Evolutionary conservation across 2,329 filamentous ascomycete genomes (phyloP).

Genomic region (Boeremia exigua): DNA sequence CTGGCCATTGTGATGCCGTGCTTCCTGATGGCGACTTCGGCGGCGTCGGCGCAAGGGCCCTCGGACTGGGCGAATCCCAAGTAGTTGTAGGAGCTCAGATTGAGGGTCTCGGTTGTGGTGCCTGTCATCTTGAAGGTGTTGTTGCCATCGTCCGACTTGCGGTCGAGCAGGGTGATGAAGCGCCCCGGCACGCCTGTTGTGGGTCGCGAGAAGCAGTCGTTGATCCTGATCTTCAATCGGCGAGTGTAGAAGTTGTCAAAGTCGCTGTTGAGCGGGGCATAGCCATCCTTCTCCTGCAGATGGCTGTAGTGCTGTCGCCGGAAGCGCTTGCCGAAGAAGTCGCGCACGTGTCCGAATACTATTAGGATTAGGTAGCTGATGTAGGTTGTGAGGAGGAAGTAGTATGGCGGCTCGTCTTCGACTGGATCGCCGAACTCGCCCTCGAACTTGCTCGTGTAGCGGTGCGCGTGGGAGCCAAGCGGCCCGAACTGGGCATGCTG

Average conservation of each 20-base stretch:
- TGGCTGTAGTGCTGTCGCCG: constrained; percentile 85
- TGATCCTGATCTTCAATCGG: constrained; percentile 89
- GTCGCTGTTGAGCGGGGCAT: constrained; percentile 94
- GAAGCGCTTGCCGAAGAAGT: constrained; percentile 98
- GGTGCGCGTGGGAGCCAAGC: constrained; percentile 77
- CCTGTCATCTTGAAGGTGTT: constrained; percentile 87
- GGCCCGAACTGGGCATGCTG: constrained; percentile 92
- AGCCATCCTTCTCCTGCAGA: constrained; percentile 82
- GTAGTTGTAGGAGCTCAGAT: constrained; percentile 99
- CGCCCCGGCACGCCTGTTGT: constrained; percentile 93
- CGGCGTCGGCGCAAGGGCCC: constrained; percentile 91
- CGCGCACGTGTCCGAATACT: constrained; percentile 90
- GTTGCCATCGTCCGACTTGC: constrained; percentile 90
- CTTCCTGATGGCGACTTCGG: constrained; percentile 82
- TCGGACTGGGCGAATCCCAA: constrained; percentile 98
- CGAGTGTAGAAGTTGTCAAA: constrained; percentile 99
- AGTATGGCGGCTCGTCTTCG: constrained; percentile 95
- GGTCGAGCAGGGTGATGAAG: constrained; percentile 91
- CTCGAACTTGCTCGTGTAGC: constrained; percentile 87
- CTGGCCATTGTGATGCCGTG: constrained; percentile 86
- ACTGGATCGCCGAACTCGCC: constrained; percentile 83
- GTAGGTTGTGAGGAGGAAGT: constrained; percentile 96
- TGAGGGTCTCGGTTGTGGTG: constrained; percentile 90
- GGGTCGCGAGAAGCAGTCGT: constrained; percentile 94
- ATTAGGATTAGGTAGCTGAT: constrained; percentile 97